These are phyloP conservation scores for Austroboletus novae-zelandiae DNA, from an alignment of 1,284 basidiomycete species.

Conservation along the genomic window DNA sequence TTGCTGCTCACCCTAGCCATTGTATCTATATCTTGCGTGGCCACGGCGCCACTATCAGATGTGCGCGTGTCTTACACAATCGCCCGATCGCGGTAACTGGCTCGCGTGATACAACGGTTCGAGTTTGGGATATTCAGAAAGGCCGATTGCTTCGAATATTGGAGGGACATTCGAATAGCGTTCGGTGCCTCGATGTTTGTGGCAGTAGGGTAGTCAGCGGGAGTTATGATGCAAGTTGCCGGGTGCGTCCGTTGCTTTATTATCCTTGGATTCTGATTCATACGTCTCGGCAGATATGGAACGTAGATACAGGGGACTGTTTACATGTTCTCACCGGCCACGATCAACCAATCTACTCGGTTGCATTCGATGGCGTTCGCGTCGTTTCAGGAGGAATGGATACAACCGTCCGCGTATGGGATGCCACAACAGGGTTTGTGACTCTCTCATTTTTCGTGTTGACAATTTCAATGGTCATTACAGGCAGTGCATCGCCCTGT, in stretches of 20 bases:
- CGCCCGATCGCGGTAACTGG: conserved; percentile 89
- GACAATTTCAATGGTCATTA: conserved; percentile 18
- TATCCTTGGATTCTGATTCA: background rate
- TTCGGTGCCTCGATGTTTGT: conserved; percentile 86
- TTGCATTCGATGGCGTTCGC: conserved; percentile 87
- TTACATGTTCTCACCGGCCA: conserved; percentile 87
- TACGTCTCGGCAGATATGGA: conserved; percentile 62
- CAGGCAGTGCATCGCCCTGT: conserved; percentile 79
- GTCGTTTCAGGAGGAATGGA: conserved; percentile 90
- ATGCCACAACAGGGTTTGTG: conserved; percentile 70
- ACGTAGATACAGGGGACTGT: conserved; percentile 83
- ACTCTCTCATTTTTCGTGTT: background rate
- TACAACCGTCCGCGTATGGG: conserved; percentile 90
- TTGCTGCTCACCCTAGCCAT: conserved; percentile 41
- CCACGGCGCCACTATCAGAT: conserved; percentile 91
- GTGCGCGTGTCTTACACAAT: conserved; percentile 84
- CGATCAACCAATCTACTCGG: conserved; percentile 88
- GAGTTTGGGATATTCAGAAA: conserved; percentile 91
- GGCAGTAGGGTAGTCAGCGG: conserved; percentile 83
- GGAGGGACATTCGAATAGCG: conserved; percentile 79
- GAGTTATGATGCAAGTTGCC: conserved; percentile 84
- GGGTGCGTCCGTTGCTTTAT: conserved; percentile 47
- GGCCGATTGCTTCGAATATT: conserved; percentile 72
- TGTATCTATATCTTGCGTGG: conserved; percentile 82
- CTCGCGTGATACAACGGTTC: conserved; percentile 81